Conservation (phyloP, 495 filamentous ascomycete species). For the Aspergillus mulundensis region DNA sequence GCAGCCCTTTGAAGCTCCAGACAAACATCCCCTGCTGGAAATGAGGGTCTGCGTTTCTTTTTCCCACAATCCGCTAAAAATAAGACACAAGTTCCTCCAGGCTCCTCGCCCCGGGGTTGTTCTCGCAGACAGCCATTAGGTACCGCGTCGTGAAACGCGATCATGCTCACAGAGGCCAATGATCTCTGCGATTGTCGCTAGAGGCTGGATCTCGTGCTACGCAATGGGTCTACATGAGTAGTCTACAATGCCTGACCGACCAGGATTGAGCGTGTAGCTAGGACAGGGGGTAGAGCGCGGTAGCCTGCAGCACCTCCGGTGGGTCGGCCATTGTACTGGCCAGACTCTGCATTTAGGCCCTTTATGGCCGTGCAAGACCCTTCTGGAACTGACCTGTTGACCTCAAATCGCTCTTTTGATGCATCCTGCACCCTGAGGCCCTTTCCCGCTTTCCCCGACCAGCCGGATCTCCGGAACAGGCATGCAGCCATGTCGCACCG, state of each 20-base stretch:
- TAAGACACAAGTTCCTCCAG: background rate
- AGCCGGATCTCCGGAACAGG: conserved; percentile 21
- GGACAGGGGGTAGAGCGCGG: conserved; percentile 11
- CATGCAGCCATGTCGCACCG: conserved; percentile 17
- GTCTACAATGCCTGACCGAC: conserved; percentile 13
- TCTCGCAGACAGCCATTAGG: conserved; percentile 7
- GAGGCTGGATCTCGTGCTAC: conserved; percentile 25
- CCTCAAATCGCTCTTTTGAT: conserved; percentile 12
- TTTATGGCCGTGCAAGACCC: conserved; percentile 3
- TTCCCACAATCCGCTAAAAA: conserved; percentile 4
- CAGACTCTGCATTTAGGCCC: conserved; percentile 3
- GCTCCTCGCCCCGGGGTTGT: conserved; percentile 14
- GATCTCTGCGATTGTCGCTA: conserved; percentile 2
- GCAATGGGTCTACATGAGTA: conserved; percentile 12
- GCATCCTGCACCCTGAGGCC: conserved; percentile 20
- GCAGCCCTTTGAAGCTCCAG: conserved; percentile 4
- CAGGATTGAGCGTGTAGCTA: conserved; percentile 11
- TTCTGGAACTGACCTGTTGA: conserved; percentile 16
- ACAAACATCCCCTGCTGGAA: conserved; percentile 13
- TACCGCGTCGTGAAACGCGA: conserved; percentile 20
- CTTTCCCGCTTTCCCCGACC: conserved; percentile 24
- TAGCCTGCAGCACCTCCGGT: conserved; percentile 14
- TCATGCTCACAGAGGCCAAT: conserved; percentile 18
- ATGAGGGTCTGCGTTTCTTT: background rate
- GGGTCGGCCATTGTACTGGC: conserved; percentile 16